These are phyloP conservation scores for Elaeis guineensis DNA, from an alignment of 176 grass and related monocot species.

Conservation along the genomic window DNA sequence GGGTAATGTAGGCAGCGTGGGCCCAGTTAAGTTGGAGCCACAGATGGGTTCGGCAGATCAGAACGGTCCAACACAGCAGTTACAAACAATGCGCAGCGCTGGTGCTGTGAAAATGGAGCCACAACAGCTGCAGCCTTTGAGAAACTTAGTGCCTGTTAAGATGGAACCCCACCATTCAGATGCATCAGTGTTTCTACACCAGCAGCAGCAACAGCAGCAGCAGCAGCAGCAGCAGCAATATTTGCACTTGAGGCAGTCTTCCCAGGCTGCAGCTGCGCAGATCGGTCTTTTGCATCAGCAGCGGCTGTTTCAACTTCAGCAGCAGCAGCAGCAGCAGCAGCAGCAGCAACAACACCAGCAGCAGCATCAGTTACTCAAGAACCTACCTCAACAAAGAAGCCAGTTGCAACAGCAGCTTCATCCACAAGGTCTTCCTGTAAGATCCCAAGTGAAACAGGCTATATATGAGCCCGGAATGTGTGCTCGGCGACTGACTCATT, in stretches of 20 bases:
- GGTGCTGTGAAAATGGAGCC: slow-evolving; percentile 45
- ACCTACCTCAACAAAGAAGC: slow-evolving; percentile 31
- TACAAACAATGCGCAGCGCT: slow-evolving; percentile 23
- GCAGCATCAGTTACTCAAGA: slow-evolving; percentile 47
- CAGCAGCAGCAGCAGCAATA: slow-evolving; percentile 38
- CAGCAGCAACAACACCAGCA: slow-evolving; percentile 57
- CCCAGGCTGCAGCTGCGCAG: slow-evolving; percentile 64
- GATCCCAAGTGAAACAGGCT: slow-evolving; percentile 28
- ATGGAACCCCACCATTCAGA: slow-evolving; percentile 61
- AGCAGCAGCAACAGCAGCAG: slow-evolving; percentile 26
- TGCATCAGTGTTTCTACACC: slow-evolving; percentile 40
- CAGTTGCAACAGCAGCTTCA: slow-evolving; percentile 65
- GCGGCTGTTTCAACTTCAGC: slow-evolving; percentile 61
- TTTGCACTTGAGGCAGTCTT: slow-evolving; percentile 67
- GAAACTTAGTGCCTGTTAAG: slow-evolving; percentile 63
- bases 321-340: slow-evolving; percentile 69
- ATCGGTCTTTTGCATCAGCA: slow-evolving; percentile 72
- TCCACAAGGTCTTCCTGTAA: slow-evolving; percentile 57
- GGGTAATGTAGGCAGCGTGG: slow-evolving; percentile 39
- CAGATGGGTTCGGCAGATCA: slow-evolving; percentile 52
- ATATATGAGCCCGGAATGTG: slow-evolving; percentile 89
- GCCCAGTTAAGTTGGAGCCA: slow-evolving; percentile 65
- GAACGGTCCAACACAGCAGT: slow-evolving; percentile 25
- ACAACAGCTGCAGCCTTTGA: slow-evolving; percentile 63
- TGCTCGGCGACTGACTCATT: slow-evolving; percentile 83